Conservation (phyloP, 2,329 filamentous ascomycete genomes). For the Aspergillus proliferans region DNA sequence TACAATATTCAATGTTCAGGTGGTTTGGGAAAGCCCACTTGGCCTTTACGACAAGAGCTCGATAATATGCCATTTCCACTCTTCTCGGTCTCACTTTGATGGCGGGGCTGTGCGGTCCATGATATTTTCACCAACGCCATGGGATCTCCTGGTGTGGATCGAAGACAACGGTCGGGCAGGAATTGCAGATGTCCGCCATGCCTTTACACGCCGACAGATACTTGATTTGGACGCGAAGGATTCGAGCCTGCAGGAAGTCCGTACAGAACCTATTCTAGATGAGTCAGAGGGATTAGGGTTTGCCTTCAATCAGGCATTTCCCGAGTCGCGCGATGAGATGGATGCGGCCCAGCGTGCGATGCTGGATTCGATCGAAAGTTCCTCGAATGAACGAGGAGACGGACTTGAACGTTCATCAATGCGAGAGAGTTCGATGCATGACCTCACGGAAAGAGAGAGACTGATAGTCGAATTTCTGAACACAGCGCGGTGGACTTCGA, state of each 20-base stretch:
- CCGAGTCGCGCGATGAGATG: conserved; percentile 14
- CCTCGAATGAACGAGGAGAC: conserved; percentile 13
- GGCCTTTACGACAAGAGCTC: conserved; percentile 27
- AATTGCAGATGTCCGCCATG: conserved; percentile 42
- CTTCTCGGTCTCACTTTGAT: conserved; percentile 64
- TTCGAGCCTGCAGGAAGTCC: conserved; percentile 26
- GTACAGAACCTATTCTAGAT: conserved; percentile 23
- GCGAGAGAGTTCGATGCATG: conserved; percentile 32
- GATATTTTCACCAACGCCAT: conserved; percentile 83
- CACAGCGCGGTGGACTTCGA: conserved; percentile 34
- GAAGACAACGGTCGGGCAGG: conserved; percentile 63
- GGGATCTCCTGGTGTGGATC: conserved; percentile 87
- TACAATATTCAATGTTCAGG: conserved; percentile 39
- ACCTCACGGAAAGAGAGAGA: conserved; percentile 38
- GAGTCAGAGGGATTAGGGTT: conserved; percentile 19
- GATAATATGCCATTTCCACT: conserved; percentile 68
- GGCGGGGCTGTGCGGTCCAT: conserved; percentile 82
- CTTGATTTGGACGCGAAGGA: conserved; percentile 32
- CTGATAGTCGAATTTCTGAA: conserved; percentile 40
- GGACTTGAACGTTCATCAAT: conserved; percentile 21
- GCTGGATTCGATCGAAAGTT: conserved; percentile 20
- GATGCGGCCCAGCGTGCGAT: conserved; percentile 18
- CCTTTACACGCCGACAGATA: conserved; percentile 41
- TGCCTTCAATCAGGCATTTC: conserved; percentile 12
- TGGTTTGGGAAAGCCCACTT: conserved; percentile 18